Evolutionary conservation across 2,329 filamentous ascomycete species (phyloP), one percentile per base, ranked within the genome.

Genomic region (Emergomyces orientalis): DNA sequence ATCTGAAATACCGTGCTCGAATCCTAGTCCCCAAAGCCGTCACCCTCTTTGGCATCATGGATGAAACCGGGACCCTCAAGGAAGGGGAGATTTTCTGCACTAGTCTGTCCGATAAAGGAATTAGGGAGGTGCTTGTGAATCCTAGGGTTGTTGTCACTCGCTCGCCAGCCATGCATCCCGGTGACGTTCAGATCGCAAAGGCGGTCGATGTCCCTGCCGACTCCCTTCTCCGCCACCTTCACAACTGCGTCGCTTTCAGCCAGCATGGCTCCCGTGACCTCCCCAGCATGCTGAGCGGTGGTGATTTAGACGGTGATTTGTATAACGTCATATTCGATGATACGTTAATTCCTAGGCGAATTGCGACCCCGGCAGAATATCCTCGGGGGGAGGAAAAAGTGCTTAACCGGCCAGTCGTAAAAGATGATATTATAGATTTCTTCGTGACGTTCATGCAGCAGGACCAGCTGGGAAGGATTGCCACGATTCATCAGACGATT

Each of bases 41-140:
- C n/a, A 91, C 89, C 0, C 79, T 95, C 0, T 91, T 91, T 67
- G 91, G 91, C 0, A 81, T 95, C 59, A 89, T 94, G 84, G 91
- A 96, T 65, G 90, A 95, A 73, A 91, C 88, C 0, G 84, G 83
- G 0, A 83, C 81, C 43, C 78, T 96, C 0, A 66, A 81, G 11
- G 86, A 90, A 69, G 82, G 83, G 0, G 79, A 95, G 65, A 82
- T 93, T 0, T 92, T 86, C 67, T 82, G 89, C 61, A 82, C 83
- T 0, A 84, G 82, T 45, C 78, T 85, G 55, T 77, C 64, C 56
- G 69, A 74, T 17, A 68, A 75, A 22, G 69, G 69, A 3, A 60
- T 68, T 45, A 65, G 67, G 43, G 67, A 72, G 55, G 67, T 75
- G 17, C 66, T 75, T 27, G 67, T 69, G 2, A 77, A 81, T 0